phyloP scores from a whole-genome alignment of 176 grass and related monocot species.

The Phoenix dactylifera region DNA sequence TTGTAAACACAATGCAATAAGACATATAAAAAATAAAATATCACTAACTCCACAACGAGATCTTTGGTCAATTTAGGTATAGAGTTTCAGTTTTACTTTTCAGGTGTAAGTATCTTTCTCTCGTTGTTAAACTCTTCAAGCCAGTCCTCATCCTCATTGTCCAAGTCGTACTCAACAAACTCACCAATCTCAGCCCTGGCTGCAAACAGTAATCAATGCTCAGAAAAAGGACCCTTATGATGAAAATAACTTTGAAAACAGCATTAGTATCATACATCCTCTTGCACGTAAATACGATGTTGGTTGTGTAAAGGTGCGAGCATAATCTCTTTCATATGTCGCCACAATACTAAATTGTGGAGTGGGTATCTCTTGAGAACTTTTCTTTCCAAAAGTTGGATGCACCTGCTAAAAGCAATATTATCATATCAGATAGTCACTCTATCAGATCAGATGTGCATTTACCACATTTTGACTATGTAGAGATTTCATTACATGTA shows the following conservation, averaged over 20 bases:
- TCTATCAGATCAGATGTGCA: too few relatives aligned
- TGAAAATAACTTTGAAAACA: not conserved
- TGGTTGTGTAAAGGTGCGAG: conserved; percentile 81
- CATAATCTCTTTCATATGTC: conserved; percentile 98
- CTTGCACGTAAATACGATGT: conserved; percentile 83
- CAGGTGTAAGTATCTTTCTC: conserved; percentile 61
- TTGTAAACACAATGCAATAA: too few relatives aligned
- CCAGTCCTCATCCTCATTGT: conserved; percentile 97
- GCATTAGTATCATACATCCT: conserved; percentile 59
- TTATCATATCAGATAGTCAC: not conserved
- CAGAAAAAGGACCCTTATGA: not conserved
- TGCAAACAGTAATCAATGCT: conserved; percentile 33
- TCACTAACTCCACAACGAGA: not conserved
- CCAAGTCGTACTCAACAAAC: conserved; percentile 94
- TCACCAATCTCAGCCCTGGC: conserved; percentile 88
- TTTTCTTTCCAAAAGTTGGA: conserved; percentile 55
- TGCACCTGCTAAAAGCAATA: conserved; percentile 37
- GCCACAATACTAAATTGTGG: conserved; percentile 78
- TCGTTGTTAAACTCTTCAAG: conserved; percentile 89
- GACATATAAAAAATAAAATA: too few relatives aligned
- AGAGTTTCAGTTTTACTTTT: conserved; percentile 47
- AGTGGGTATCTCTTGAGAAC: conserved; percentile 86
- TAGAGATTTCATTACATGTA: too few relatives aligned
- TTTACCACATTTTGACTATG: too few relatives aligned
- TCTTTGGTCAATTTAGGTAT: not conserved